Conservation (phyloP, 2,329 filamentous ascomycete genomes). For the Fusarium continuum region DNA sequence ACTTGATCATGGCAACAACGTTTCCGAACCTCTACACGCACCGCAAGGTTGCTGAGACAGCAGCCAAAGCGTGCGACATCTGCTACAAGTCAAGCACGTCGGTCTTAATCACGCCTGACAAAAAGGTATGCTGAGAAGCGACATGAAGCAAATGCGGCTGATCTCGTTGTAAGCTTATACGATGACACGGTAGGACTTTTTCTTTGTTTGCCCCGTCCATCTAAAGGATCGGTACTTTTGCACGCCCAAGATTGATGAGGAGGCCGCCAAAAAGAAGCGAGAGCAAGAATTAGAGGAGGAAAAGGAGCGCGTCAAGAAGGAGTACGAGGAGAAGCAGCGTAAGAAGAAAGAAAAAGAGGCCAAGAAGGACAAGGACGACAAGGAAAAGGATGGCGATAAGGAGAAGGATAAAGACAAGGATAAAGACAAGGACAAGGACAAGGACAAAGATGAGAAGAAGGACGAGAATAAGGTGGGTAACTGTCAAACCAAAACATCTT, state of each 20-base stretch:
- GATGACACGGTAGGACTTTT: constrained; percentile 70
- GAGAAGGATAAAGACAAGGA: constrained; percentile 49
- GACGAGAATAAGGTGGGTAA: constrained; percentile 28
- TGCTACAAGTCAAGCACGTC: constrained; percentile 90
- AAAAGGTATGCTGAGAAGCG: constrained; percentile 69
- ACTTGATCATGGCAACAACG: constrained; percentile 51
- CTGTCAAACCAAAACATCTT: not conserved
- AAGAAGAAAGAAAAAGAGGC: constrained; percentile 72
- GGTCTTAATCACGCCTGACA: constrained; percentile 88
- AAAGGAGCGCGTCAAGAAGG: constrained; percentile 72
- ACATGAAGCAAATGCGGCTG: constrained; percentile 5
- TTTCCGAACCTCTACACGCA: constrained; percentile 86
- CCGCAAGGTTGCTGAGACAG: constrained; percentile 85
- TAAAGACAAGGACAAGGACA: constrained; percentile 48
- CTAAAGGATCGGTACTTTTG: constrained; percentile 86
- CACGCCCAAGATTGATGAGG: constrained; percentile 75
- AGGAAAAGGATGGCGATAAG: constrained; percentile 52
- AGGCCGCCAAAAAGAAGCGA: constrained; percentile 66
- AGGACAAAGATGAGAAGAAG: constrained; percentile 42
- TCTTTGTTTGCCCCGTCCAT: constrained; percentile 87
- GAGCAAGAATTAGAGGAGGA: constrained; percentile 72
- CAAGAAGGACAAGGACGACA: constrained; percentile 56
- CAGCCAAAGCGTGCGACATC: constrained; percentile 85
- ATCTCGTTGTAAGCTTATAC: constrained; percentile 17
- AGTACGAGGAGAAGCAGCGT: constrained; percentile 78